These are phyloP conservation scores for Pelargonium myrrhifolium DNA, from an alignment of 441 rosid species.

Conservation along the genomic window DNA sequence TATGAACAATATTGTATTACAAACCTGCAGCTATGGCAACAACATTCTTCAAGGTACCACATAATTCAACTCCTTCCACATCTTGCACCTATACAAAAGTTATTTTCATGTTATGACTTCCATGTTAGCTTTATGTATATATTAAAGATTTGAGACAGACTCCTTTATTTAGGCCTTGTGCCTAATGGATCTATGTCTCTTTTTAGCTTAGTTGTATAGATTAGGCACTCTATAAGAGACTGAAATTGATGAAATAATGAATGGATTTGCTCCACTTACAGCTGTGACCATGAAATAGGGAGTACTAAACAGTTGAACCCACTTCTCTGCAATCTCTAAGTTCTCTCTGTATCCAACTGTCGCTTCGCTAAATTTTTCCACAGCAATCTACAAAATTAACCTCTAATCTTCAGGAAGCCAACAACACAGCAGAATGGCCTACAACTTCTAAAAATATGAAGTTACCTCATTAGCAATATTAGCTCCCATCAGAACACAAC, in stretches of 20 bases:
- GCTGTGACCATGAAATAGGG: slow-evolving; percentile 82
- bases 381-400: slow-evolving; percentile 55
- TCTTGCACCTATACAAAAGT: slow-evolving; percentile 52
- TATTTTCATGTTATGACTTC: not conserved
- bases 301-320: slow-evolving; percentile 82
- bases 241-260: not conserved
- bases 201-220: not conserved
- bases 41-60: slow-evolving; percentile 92
- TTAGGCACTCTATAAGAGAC: not conserved
- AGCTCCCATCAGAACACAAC: slow-evolving; percentile 94
- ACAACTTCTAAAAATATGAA: not conserved
- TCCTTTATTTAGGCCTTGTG: not conserved
- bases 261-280: slow-evolving; percentile 36
- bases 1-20: slow-evolving; percentile 2
- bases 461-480: slow-evolving; percentile 91
- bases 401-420: slow-evolving; percentile 11
- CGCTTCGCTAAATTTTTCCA: slow-evolving; percentile 92
- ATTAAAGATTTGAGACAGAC: not conserved
- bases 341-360: slow-evolving; percentile 74
- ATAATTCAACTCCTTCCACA: slow-evolving; percentile 89
- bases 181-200: not conserved
- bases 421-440: slow-evolving; percentile 10
- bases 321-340: slow-evolving; percentile 59
- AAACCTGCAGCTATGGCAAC: slow-evolving; percentile 90
- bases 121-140: not conserved